Conservation (phyloP, 495 filamentous ascomycete genomes). For the Hypoxylon fuscum region DNA sequence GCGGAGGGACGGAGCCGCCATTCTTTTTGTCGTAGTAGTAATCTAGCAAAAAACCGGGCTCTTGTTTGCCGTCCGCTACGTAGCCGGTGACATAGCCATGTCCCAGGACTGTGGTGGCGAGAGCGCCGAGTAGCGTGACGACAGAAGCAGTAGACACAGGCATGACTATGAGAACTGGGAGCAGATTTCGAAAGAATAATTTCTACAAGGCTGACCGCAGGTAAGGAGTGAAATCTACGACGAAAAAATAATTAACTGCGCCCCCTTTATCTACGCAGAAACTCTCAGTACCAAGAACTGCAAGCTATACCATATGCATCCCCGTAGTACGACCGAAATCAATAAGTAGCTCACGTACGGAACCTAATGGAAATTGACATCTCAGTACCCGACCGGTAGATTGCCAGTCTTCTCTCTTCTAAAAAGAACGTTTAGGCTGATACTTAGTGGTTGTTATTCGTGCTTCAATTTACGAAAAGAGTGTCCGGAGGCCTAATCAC, state of each 20-base stretch:
- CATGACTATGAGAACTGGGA: slow-evolving; percentile 22
- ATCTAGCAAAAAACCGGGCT: slow-evolving; percentile 43
- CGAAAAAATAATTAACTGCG: not conserved
- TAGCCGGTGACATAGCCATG: slow-evolving; percentile 43
- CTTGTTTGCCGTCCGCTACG: slow-evolving; percentile 35
- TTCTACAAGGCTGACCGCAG: not conserved
- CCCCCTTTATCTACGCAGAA: slow-evolving; percentile 22
- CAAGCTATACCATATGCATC: slow-evolving; percentile 21
- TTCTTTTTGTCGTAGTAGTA: slow-evolving; percentile 46
- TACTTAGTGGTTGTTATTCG: slow-evolving; percentile 20
- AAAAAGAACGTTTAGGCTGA: slow-evolving; percentile 9
- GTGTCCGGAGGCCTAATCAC: slow-evolving; percentile 30
- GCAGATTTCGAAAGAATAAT: not conserved
- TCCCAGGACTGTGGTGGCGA: slow-evolving; percentile 46
- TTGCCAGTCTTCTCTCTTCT: not conserved
- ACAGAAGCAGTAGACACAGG: slow-evolving; percentile 40
- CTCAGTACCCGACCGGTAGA: slow-evolving; percentile 15
- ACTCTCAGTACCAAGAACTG: slow-evolving; percentile 7
- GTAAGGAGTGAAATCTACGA: not conserved
- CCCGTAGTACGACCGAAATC: not conserved
- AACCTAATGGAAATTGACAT: slow-evolving; percentile 5
- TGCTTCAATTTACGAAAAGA: slow-evolving; percentile 18
- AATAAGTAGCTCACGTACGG: not conserved
- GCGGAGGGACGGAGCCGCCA: slow-evolving; percentile 29
- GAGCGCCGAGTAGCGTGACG: slow-evolving; percentile 38